Percentiles rank a stretch among this genome's conserved stretches.
Conservation (phyloP, 129 eudicot species). For the Chrysanthemum lavandulifolium region DNA sequence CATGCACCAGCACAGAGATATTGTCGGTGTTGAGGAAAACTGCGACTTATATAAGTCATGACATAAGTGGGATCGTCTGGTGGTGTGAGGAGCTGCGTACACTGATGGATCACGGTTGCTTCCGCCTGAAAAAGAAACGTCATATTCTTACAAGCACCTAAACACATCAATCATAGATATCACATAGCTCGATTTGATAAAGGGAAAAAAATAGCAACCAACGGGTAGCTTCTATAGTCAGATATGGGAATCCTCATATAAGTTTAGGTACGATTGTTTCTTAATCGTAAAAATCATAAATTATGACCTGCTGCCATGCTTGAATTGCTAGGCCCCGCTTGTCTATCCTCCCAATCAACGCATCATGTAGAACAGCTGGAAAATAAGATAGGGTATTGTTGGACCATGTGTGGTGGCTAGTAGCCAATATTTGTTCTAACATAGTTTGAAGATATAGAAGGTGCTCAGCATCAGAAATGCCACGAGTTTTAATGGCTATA, state of each 20-base stretch:
- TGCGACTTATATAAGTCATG: constrained; percentile 69
- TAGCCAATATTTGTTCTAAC: constrained; percentile 83
- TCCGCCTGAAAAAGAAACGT: constrained; percentile 67
- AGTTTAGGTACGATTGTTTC: too few species aligned
- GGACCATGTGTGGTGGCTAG: constrained; percentile 93
- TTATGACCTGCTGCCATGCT: constrained; percentile 82
- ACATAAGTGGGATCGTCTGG: constrained; percentile 86
- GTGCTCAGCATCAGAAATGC: constrained; percentile 92
- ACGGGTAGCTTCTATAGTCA: too few species aligned
- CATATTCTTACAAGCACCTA: not conserved
- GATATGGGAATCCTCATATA: too few species aligned
- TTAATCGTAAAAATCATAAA: too few species aligned
- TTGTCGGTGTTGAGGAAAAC: constrained; percentile 82
- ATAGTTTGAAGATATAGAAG: constrained; percentile 82
- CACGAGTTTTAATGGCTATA: constrained; percentile 92
- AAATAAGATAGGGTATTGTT: constrained; percentile 89
- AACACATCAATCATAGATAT: too few species aligned
- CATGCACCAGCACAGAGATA: constrained; percentile 98
- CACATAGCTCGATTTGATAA: too few species aligned
- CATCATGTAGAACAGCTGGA: constrained; percentile 70
- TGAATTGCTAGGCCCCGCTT: constrained; percentile 79
- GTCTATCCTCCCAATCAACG: constrained; percentile 70
- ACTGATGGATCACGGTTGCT: constrained; percentile 85
- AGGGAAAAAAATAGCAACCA: too few species aligned
- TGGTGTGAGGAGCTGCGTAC: constrained; percentile 82